phyloP scores from a whole-genome alignment of 768 basidiomycete species.

The Inosperma sp. region DNA sequence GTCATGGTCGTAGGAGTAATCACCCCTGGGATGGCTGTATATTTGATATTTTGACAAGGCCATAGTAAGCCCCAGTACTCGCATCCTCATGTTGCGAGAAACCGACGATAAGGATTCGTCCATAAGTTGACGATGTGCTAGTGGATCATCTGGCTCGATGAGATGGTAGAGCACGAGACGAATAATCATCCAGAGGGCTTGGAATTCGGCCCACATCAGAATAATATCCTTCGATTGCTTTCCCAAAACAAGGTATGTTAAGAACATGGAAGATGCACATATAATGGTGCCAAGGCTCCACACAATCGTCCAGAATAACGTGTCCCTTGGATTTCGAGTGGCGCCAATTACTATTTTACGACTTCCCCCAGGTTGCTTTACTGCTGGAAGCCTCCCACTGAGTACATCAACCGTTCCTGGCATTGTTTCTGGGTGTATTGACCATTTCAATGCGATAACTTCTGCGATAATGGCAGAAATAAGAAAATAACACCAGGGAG shows the following conservation, averaged over 20 bases:
- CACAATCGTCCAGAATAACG: constrained; percentile 16
- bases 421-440: constrained; percentile 2
- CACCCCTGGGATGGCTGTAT: constrained; percentile 17
- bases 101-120: neutral
- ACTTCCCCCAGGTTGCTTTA: constrained; percentile 13
- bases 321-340: constrained; percentile 11
- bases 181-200: constrained; percentile 20
- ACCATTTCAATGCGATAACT: constrained; percentile 3
- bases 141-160: neutral
- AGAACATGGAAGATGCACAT: constrained; percentile 13
- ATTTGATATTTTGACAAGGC: constrained; percentile 14
- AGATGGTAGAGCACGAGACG: constrained; percentile 19
- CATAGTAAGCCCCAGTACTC: constrained; percentile 17
- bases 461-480: constrained; percentile 13
- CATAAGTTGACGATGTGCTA: neutral
- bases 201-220: constrained; percentile 21
- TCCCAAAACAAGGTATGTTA: constrained; percentile 20
- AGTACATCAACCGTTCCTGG: constrained; percentile 17
- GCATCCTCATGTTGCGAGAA: constrained; percentile 8
- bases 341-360: constrained; percentile 22
- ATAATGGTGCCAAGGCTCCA: constrained; percentile 25
- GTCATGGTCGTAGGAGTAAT: constrained; percentile 8
- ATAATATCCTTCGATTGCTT: constrained; percentile 12
- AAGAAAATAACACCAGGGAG: constrained; percentile 22
- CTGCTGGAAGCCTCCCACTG: constrained; percentile 18